Percentiles rank a stretch among this genome's conserved stretches.
phyloP scores from a whole-genome alignment of 805 yeast genomes.

The Yarrowia phangngaensis region DNA sequence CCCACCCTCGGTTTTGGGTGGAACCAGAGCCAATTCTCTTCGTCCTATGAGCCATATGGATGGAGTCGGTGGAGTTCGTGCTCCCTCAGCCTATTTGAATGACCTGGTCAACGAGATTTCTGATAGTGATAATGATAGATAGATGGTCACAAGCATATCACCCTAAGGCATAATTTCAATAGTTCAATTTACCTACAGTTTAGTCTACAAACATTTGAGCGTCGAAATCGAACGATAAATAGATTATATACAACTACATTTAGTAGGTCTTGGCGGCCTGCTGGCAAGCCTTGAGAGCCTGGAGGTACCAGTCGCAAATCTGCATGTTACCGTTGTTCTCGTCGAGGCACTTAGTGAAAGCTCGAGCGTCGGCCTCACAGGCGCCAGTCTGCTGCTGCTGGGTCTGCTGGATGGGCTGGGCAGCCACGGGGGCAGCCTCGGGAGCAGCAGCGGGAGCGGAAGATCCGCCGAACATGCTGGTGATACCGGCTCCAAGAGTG shows the following conservation, averaged over 20 bases:
- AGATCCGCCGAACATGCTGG: slow-evolving; percentile 83
- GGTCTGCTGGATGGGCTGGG: slow-evolving; percentile 40
- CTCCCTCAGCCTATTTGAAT: slow-evolving; percentile 42
- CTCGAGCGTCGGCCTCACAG: slow-evolving; percentile 92
- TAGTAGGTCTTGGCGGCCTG: slow-evolving; percentile 84
- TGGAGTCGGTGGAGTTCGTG: slow-evolving; percentile 31
- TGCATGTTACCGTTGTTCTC: slow-evolving; percentile 95
- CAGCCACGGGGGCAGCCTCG: slow-evolving; percentile 44
- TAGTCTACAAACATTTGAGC: no score
- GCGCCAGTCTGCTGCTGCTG: slow-evolving; percentile 45
- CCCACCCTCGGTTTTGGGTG: neutral
- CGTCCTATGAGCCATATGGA: slow-evolving; percentile 27
- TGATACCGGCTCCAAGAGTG: slow-evolving; percentile 91
- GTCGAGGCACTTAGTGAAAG: slow-evolving; percentile 90
- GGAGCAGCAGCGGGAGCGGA: slow-evolving; percentile 53
- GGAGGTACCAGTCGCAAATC: slow-evolving; percentile 93
- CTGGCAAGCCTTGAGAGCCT: slow-evolving; percentile 96
- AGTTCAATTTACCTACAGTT: no score
- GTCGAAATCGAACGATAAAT: no score
- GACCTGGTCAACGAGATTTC: slow-evolving; percentile 37
- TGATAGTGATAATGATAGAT: slow-evolving; percentile 1
- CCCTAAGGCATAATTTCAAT: neutral
- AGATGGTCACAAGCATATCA: neutral
- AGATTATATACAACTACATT: neutral
- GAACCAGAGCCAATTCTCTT: slow-evolving; percentile 7